Evolutionary conservation across 2,329 filamentous ascomycete genomes (phyloP).

Genomic region (Pseudocercospora ulei): DNA sequence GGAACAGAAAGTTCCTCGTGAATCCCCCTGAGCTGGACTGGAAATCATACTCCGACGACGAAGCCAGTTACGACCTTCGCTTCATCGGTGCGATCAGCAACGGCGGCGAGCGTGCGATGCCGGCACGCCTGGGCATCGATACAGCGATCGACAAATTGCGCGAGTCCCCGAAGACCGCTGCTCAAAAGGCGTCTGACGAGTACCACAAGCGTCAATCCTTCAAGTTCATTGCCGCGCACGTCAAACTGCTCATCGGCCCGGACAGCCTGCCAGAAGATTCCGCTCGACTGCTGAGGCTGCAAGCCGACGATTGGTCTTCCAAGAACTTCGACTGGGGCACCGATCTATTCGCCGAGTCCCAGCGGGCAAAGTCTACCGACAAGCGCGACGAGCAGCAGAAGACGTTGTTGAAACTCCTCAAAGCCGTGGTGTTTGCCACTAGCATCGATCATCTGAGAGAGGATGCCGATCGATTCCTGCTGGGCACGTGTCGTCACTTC

Average conservation of each 20-base stretch:
- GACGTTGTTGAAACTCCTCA: slow-evolving; percentile 74
- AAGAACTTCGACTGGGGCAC: slow-evolving; percentile 63
- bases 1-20: slow-evolving; percentile 91
- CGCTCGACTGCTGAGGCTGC: slow-evolving; percentile 69
- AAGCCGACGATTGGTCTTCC: slow-evolving; percentile 73
- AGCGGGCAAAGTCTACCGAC: slow-evolving; percentile 69
- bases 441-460: slow-evolving; percentile 67
- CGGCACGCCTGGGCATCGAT: slow-evolving; percentile 75
- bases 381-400: slow-evolving; percentile 82
- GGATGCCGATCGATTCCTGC: slow-evolving; percentile 64
- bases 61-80: slow-evolving; percentile 75
- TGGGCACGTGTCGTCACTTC: slow-evolving; percentile 79
- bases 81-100: slow-evolving; percentile 74
- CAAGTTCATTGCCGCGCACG: slow-evolving; percentile 72
- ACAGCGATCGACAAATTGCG: slow-evolving; percentile 78
- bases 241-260: slow-evolving; percentile 80
- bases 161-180: slow-evolving; percentile 58
- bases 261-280: slow-evolving; percentile 87
- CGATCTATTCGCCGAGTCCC: slow-evolving; percentile 61
- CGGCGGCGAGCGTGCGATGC: slow-evolving; percentile 66
- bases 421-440: slow-evolving; percentile 75
- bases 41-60: slow-evolving; percentile 76
- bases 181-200: slow-evolving; percentile 58
- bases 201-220: slow-evolving; percentile 94
- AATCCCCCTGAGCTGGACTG: slow-evolving; percentile 76